phyloP scores from a whole-genome alignment of 352 stramenopile species.

The Pythium monospermum region DNA sequence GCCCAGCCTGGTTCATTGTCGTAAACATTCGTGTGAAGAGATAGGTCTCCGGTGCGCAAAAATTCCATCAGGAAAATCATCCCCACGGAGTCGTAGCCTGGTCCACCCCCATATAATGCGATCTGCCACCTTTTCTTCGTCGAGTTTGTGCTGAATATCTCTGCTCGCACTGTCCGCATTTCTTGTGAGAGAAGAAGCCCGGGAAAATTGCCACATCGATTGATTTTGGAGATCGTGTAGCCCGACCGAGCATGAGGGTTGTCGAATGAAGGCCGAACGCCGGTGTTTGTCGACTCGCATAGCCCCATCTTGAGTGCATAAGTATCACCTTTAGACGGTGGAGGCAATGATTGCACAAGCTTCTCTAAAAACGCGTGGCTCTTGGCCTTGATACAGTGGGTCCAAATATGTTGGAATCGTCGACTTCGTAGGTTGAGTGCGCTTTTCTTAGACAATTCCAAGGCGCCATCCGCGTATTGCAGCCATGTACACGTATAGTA shows the following conservation, averaged over 20 bases:
- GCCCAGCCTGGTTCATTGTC: constrained; percentile 69
- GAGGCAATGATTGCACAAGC: constrained; percentile 31
- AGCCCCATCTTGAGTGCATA: constrained; percentile 50
- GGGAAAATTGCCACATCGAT: constrained; percentile 62
- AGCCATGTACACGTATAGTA: constrained; percentile 50
- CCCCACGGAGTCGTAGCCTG: constrained; percentile 50
- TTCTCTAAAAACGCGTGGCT: constrained; percentile 32
- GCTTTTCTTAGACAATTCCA: constrained; percentile 37
- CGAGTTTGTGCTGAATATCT: constrained; percentile 31
- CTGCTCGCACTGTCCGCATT: constrained; percentile 41
- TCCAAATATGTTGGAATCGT: constrained; percentile 51
- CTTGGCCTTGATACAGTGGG: constrained; percentile 41
- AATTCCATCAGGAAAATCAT: constrained; percentile 52
- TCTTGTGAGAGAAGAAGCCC: constrained; percentile 48
- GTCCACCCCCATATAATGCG: constrained; percentile 57
- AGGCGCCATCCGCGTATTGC: constrained; percentile 24
- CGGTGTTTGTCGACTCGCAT: constrained; percentile 60
- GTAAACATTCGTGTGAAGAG: constrained; percentile 53
- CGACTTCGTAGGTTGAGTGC: constrained; percentile 46
- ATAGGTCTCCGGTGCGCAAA: constrained; percentile 37
- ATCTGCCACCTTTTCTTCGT: constrained; percentile 29
- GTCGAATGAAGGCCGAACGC: constrained; percentile 56
- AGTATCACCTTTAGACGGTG: constrained; percentile 30
- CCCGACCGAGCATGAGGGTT: constrained; percentile 49
- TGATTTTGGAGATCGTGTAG: constrained; percentile 67